These are phyloP conservation scores for Streptanthus diversifolius DNA, from an alignment of 345 rosid species.

Conservation along the genomic window DNA sequence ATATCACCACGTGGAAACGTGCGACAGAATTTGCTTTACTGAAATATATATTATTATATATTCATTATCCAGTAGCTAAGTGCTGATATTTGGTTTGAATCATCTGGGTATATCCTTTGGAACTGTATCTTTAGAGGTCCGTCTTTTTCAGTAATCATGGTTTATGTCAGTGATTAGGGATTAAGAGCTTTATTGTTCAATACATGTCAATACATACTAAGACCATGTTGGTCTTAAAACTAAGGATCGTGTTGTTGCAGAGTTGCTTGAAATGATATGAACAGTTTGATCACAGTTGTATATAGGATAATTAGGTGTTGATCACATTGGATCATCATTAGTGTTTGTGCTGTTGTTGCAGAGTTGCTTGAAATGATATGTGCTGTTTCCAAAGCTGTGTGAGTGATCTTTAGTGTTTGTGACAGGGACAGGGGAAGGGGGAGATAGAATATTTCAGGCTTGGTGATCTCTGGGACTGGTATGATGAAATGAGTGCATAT, in stretches of 20 bases:
- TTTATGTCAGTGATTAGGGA: not conserved
- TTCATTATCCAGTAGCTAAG: not conserved
- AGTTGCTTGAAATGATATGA: not conserved
- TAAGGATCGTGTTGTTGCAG: not conserved
- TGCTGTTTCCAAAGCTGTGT: conserved; percentile 31
- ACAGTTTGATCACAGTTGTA: not conserved
- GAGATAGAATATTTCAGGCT: conserved; percentile 49
- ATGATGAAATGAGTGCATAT: conserved; percentile 70
- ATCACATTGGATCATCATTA: not conserved
- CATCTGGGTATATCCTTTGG: not conserved
- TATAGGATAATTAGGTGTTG: not conserved
- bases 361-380: not conserved
- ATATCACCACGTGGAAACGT: conserved; percentile 30
- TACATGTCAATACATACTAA: not conserved
- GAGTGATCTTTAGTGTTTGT: conserved; percentile 39
- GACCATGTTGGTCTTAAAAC: not conserved
- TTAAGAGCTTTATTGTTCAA: not conserved
- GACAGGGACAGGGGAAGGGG: conserved; percentile 52
- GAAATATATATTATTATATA: not conserved
- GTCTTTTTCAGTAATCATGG: conserved; percentile 11
- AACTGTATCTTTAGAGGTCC: not conserved
- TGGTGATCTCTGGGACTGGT: conserved; percentile 70
- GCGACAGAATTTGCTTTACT: conserved; percentile 15
- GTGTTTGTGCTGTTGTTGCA: too few species aligned
- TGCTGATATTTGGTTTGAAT: not conserved